Evolutionary conservation across 1,284 basidiomycete species (phyloP).

Genomic region (Rhodotorula mucilaginosa): DNA sequence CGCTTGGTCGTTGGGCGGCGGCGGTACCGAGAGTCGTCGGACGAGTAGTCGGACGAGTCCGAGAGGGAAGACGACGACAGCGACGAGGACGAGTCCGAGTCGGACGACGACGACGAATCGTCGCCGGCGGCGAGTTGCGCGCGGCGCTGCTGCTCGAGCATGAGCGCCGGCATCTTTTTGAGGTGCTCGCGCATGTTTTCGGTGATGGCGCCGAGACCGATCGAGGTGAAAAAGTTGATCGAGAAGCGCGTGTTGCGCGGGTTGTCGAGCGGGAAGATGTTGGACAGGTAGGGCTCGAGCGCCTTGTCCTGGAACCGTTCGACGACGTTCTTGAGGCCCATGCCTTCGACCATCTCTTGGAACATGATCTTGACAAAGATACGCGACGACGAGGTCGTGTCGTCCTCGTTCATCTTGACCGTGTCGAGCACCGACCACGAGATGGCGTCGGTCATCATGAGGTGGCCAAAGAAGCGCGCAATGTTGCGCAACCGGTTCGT

Average conservation of each 20-base stretch:
- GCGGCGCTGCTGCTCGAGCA: conserved; percentile 70
- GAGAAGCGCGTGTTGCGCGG: conserved; percentile 96
- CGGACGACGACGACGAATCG: conserved; percentile 60
- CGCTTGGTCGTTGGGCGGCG: conserved; percentile 30
- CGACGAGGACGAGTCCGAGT: conserved; percentile 64
- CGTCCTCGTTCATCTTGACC: conserved; percentile 94
- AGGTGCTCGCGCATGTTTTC: conserved; percentile 96
- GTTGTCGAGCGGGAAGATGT: conserved; percentile 94
- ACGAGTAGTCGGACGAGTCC: conserved; percentile 51
- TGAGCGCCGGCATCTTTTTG: conserved; percentile 59
- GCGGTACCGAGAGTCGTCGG: conserved; percentile 32
- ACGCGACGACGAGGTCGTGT: conserved; percentile 91
- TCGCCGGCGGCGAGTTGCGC: conserved; percentile 43
- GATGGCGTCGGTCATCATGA: conserved; percentile 79
- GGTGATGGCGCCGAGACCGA: conserved; percentile 84
- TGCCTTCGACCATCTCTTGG: conserved; percentile 87
- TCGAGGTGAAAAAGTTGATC: conserved; percentile 82
- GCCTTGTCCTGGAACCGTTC: conserved; percentile 76
- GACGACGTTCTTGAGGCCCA: conserved; percentile 79
- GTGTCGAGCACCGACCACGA: conserved; percentile 83
- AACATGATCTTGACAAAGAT: conserved; percentile 98
- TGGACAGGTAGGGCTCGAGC: conserved; percentile 61
- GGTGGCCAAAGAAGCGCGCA: conserved; percentile 90
- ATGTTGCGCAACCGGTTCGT: conserved; percentile 97
- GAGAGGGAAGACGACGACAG: conserved; percentile 53